Conservation (phyloP, 257 asterid species). For the Nicotiana sylvestris region DNA sequence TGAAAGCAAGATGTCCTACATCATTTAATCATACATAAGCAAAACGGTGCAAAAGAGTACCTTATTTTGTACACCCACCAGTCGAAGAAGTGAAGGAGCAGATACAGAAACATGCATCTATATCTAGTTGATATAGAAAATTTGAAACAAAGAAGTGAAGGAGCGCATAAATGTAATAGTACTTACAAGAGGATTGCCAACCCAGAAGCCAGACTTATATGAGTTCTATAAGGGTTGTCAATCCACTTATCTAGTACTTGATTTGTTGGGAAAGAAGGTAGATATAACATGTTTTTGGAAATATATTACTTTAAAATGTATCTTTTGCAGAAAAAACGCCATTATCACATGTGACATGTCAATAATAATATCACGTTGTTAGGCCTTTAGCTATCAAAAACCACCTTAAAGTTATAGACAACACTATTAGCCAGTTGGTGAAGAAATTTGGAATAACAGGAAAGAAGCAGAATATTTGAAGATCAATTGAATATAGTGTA, state of each 20-base stretch:
- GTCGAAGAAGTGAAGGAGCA: background rate
- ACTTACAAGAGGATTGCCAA: background rate
- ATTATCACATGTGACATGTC: background rate
- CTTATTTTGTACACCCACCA: background rate
- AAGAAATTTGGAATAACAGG: background rate
- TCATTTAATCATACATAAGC: background rate
- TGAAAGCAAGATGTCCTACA: background rate
- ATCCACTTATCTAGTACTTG: background rate
- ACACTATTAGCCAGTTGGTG: background rate
- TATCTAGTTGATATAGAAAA: too few relatives aligned
- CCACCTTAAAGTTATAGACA: constrained; percentile 1
- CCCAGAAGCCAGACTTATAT: background rate
- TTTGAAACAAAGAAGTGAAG: background rate
- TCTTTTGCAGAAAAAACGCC: background rate
- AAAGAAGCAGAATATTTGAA: background rate
- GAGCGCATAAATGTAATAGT: background rate
- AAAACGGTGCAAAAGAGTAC: background rate
- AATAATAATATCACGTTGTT: background rate
- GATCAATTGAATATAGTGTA: background rate
- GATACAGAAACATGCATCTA: too few relatives aligned
- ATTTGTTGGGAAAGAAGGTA: background rate
- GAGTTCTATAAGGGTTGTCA: background rate
- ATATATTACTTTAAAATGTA: background rate
- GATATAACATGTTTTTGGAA: background rate
- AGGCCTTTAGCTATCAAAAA: background rate